Evolutionary conservation across 2,329 filamentous ascomycete species (phyloP).

Genomic region (Beauveria medogensis): DNA sequence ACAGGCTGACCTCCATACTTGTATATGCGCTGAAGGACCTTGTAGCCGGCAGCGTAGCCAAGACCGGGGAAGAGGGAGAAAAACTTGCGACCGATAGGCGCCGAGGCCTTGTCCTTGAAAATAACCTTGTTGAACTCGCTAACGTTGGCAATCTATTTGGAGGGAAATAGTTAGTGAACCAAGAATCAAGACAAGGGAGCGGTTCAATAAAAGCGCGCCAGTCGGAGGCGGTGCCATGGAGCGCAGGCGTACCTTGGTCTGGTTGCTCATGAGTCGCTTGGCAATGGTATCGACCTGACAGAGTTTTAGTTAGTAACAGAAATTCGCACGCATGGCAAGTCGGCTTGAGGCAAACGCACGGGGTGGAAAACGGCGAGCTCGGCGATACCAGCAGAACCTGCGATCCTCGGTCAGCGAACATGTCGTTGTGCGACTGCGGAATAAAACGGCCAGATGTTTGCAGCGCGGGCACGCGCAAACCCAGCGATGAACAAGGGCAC

Average conservation of each 20-base stretch:
- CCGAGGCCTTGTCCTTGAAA: slow-evolving; percentile 80
- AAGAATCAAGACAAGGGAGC: not conserved
- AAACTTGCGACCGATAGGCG: slow-evolving; percentile 68
- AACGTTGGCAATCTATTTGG: slow-evolving; percentile 23
- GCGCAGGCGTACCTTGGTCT: slow-evolving; percentile 56
- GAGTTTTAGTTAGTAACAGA: not conserved
- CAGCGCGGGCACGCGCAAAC: not conserved
- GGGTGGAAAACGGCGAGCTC: slow-evolving; percentile 91
- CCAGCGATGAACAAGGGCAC: not conserved
- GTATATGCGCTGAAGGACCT: slow-evolving; percentile 93
- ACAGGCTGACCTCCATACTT: slow-evolving; percentile 98
- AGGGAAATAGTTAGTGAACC: slow-evolving; percentile 14
- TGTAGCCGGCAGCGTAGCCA: slow-evolving; percentile 96
- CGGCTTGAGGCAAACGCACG: slow-evolving; percentile 35
- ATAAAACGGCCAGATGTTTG: slow-evolving; percentile 4
- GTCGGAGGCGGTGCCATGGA: not conserved
- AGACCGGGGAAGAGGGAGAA: slow-evolving; percentile 94
- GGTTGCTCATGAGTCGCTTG: slow-evolving; percentile 98
- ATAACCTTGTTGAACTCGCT: slow-evolving; percentile 79
- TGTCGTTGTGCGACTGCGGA: not conserved
- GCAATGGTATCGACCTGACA: slow-evolving; percentile 88
- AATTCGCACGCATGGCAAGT: not conserved
- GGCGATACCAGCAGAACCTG: slow-evolving; percentile 86
- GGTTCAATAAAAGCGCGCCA: not conserved
- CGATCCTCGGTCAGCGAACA: not conserved